Base-by-base conservation (phyloP, 805 yeast species). In the Metschnikowia similis region DNA sequence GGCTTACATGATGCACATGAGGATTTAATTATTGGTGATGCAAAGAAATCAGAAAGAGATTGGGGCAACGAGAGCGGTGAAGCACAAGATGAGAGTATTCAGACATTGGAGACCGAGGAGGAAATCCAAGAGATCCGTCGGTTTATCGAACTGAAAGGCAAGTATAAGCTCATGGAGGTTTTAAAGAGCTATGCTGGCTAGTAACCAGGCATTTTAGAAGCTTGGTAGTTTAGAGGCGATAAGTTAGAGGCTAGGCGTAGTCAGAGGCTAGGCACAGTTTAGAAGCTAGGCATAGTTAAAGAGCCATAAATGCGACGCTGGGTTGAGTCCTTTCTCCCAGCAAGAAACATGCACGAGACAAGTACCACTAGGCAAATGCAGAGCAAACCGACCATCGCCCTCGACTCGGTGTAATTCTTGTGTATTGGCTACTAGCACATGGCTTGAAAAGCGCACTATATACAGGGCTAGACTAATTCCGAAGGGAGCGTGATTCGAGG, bases 71-170 rank as follows among this genome's bases (percentile, higher is more conserved):
- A 32, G 26, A 6, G 28, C 28, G 34, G 31, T 17, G 17, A 10
- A 32, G 14, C 35, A 32, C 35, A 32, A 36, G 13, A 36, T 8
- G 16, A 34, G n/a, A 30, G 14, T 14, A n/a, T 13, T 16, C 9
- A 32, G 38, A 42, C 38, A 21, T 7, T 27, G 30, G 37, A 32
- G 9, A 32, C 36, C 6, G 28, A 28, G n/a, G 21, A 31, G 11
- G 28, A 32, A 31, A 29, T 30, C 13, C 36, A 45, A 6, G 42
- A 80, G 26, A 77, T 90, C 40, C 84, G 81, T 59, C 70, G 73
- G 57, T 67, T 91, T 46, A 76, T 91, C 65, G 76, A 80, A 54
- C 52, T 79, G 38, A 90, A 87, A 64, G 96, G 96, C 1, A 77
- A 79, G 56, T 88, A 82, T 4, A 77, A 79, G 43, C 65, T 90